phyloP scores from a whole-genome alignment of 2,329 filamentous ascomycete species.

The Aspergillus bombycis region DNA sequence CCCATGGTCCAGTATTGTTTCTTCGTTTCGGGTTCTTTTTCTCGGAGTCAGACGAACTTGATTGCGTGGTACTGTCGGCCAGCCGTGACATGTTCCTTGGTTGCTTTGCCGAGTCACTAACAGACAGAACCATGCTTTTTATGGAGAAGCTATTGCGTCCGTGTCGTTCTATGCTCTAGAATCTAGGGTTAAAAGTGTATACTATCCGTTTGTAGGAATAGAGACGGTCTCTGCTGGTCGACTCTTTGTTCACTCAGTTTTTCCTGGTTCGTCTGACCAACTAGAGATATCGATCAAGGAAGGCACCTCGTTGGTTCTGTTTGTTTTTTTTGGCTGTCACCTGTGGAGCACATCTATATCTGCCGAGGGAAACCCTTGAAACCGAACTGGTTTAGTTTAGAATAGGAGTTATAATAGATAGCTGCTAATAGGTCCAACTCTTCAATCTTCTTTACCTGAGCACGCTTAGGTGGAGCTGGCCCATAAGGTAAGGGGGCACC shows the following conservation, averaged over 20 bases:
- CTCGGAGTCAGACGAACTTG: not conserved
- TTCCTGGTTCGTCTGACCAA: not conserved
- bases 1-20: not conserved
- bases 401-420: not conserved
- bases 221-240: not conserved
- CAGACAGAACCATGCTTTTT: constrained; percentile 5
- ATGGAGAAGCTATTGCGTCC: not conserved
- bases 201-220: not conserved
- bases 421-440: too few species aligned
- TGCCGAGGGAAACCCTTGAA: too few species aligned
- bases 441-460: too few species aligned
- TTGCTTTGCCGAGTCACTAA: constrained; percentile 13
- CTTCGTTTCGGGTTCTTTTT: not conserved
- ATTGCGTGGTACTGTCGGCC: not conserved
- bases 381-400: not conserved
- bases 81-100: not conserved
- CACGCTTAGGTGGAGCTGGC: too few species aligned
- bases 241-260: not conserved
- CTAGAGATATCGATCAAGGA: not conserved
- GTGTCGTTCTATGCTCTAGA: not conserved
- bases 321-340: too few species aligned
- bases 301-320: not conserved
- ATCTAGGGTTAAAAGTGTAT: not conserved
- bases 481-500: too few species aligned
- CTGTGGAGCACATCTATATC: too few species aligned